Evolutionary conservation across 2,329 filamentous ascomycete species (phyloP).

Genomic region (Ophiosphaerella narmari): DNA sequence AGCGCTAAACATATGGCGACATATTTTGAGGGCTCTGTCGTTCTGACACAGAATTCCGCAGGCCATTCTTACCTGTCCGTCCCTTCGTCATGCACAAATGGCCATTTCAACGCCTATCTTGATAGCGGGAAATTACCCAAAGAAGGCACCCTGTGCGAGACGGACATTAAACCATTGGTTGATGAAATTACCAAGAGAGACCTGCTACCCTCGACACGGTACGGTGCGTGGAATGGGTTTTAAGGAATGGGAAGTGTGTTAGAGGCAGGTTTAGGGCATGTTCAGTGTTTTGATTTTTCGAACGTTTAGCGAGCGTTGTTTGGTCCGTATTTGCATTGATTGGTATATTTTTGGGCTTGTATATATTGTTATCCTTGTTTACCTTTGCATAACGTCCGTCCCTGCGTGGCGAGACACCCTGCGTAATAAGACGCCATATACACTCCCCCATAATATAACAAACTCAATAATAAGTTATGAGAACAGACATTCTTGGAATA

Average conservation of each 20-base stretch:
- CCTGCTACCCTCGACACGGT: not conserved
- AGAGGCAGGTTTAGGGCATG: too few relatives aligned
- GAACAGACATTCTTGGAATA: too few relatives aligned
- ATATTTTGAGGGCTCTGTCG: constrained; percentile 46
- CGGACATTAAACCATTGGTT: constrained; percentile 7
- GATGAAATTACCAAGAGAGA: not conserved
- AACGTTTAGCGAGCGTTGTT: not conserved
- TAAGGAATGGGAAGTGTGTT: too few relatives aligned
- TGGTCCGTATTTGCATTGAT: too few relatives aligned
- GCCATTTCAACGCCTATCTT: constrained; percentile 8
- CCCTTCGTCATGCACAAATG: constrained; percentile 4
- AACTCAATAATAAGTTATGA: too few relatives aligned
- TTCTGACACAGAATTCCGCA: constrained; percentile 36
- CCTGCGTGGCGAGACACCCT: too few relatives aligned
- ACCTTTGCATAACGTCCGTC: too few relatives aligned
- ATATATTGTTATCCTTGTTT: too few relatives aligned
- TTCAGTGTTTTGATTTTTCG: too few relatives aligned
- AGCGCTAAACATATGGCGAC: constrained; percentile 44
- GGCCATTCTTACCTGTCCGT: not conserved
- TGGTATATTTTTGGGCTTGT: not conserved
- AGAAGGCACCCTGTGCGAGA: constrained; percentile 11
- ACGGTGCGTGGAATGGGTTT: too few relatives aligned
- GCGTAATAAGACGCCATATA: too few relatives aligned
- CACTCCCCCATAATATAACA: too few relatives aligned
- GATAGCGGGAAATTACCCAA: constrained; percentile 6